Evolutionary conservation across 805 yeast genomes (phyloP), one percentile per base, ranked within the genome.

Genomic region (Metschnikowia amazonensis): DNA sequence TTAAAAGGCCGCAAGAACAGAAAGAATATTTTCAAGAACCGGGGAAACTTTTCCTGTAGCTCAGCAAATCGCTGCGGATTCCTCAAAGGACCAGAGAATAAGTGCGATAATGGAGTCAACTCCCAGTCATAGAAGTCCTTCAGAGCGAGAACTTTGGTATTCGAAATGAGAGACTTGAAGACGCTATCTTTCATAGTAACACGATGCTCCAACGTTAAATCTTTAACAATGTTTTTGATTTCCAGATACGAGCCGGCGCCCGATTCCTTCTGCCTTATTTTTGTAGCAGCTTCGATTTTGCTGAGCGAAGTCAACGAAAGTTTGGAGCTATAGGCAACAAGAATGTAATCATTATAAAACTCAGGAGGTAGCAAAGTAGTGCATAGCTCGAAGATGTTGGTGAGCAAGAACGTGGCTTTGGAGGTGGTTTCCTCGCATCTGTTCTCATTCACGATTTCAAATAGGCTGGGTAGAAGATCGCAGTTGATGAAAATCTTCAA

Each of bases 1-100:
- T 95, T 90, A 67, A 90, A 85, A 0, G 99, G 99, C 44, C 98
- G 73, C 60, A 82, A 92, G 60, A 92, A 94, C 1, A 96, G 86
- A 55, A 90, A 63, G 21, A 94, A 62, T 45, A 97, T 69, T 59
- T 92, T 90, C 60, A 90, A 74, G 57, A 94, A 88, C 57, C 90
- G 92, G 0, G 97, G 89, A 2, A 84, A 82, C 55, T 77, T 81
- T 36, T 71, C 75, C 29, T 81, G 73, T 1, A 85, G 70, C 46
- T 92, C 98, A 27, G 89, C 95, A 35, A 94, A 72, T 40, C 88
- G 70, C 51, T 72, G 79, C 0, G 86, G 83, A 56, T 80, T 83
- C 47, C 79, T 64, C n/a, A 94, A 64, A 0, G 97, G 96, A 0
- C 97, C 97, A 53, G 77, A 83, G 54, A 89, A 76, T n/a, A 94